These are phyloP conservation scores for Trichoderma erinaceum DNA, from an alignment of 495 filamentous ascomycete species.

Conservation along the genomic window DNA sequence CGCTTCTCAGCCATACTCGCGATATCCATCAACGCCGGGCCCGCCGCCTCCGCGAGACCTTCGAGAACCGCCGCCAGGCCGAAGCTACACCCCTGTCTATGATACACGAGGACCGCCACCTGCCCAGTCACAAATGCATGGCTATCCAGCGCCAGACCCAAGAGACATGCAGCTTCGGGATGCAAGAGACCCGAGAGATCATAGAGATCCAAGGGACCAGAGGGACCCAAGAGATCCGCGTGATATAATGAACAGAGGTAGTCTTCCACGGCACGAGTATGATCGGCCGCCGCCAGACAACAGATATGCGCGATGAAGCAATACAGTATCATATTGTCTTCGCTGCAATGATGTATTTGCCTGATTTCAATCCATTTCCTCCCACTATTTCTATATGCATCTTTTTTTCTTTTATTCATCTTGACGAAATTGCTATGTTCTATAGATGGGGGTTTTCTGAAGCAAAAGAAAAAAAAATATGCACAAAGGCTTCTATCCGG, in stretches of 20 bases:
- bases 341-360: too few relatives aligned
- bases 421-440: background rate
- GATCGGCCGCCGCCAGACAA: background rate
- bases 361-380: too few relatives aligned
- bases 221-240: constrained; percentile 14
- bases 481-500: background rate
- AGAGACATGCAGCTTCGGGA: constrained; percentile 14
- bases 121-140: constrained; percentile 20
- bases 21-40: constrained; percentile 28
- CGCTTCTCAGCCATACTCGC: constrained; percentile 18
- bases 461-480: background rate
- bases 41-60: constrained; percentile 20
- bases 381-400: background rate
- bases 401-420: background rate
- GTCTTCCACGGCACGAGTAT: constrained; percentile 9
- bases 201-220: constrained; percentile 1
- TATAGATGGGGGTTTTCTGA: background rate
- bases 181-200: constrained; percentile 10
- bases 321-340: too few relatives aligned
- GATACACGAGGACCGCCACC: constrained; percentile 25
- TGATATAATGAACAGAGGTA: constrained; percentile 8
- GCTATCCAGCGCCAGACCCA: constrained; percentile 18
- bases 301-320: constrained; percentile 7
- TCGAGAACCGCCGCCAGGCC: constrained; percentile 2
- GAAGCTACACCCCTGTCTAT: constrained; percentile 30